Conservation (phyloP, 768 basidiomycete species). For the Leccinum variicolor region DNA sequence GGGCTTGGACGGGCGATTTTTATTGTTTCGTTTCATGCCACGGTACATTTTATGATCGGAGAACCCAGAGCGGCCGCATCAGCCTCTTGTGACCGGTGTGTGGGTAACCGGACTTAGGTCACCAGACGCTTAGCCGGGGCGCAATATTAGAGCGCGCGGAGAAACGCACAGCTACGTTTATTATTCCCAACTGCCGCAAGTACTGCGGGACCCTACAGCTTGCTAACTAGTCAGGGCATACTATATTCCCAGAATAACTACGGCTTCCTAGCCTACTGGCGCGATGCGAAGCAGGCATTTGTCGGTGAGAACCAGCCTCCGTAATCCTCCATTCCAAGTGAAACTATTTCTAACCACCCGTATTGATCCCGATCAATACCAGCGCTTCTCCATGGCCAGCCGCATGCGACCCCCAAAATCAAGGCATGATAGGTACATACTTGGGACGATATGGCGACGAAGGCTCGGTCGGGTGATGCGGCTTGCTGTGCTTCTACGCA, state of each 20-base stretch:
- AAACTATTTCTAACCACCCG: too few relatives aligned
- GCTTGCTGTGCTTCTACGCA: not conserved
- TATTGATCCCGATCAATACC: not conserved
- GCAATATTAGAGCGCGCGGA: not conserved
- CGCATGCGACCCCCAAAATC: too few relatives aligned
- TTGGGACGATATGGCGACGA: not conserved
- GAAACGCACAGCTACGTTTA: not conserved
- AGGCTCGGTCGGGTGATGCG: too few relatives aligned
- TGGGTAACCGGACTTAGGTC: not conserved
- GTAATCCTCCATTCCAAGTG: too few relatives aligned
- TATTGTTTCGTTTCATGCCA: not conserved
- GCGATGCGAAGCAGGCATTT: too few relatives aligned
- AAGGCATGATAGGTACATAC: not conserved
- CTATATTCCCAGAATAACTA: not conserved
- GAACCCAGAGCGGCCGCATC: not conserved
- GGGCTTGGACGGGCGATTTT: not conserved
- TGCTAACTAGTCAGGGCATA: not conserved
- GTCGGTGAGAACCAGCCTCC: too few relatives aligned
- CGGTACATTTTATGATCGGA: not conserved
- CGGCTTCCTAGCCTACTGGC: too few relatives aligned
- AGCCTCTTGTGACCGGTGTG: not conserved
- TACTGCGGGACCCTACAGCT: not conserved
- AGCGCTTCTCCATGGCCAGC: not conserved
- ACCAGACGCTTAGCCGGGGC: not conserved
- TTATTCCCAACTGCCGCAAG: too few relatives aligned